Evolutionary conservation across 176 grass and related monocot genomes (phyloP).

Genomic region (Aegilops umbellulata): DNA sequence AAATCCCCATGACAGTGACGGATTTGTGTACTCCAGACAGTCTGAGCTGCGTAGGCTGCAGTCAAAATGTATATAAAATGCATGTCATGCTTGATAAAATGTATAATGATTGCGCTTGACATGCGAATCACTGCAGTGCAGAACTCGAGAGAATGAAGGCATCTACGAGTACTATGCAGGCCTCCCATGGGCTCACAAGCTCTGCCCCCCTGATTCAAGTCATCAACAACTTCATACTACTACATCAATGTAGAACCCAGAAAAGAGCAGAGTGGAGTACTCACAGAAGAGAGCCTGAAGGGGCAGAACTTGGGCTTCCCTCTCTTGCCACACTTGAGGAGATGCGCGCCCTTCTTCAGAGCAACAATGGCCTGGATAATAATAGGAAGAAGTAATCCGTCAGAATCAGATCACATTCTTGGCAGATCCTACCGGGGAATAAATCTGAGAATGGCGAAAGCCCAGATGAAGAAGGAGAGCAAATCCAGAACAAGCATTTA

Average conservation of each 20-base stretch:
- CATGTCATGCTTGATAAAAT: too few relatives aligned
- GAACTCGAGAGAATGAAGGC: not conserved
- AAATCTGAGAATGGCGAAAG: not conserved
- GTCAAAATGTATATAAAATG: not conserved
- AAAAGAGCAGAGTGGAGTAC: not conserved
- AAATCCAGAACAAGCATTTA: not conserved
- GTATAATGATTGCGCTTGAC: not conserved
- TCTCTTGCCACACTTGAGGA: conserved; percentile 49
- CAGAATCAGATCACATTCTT: not conserved
- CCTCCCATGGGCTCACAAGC: too few relatives aligned
- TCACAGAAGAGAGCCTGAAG: conserved; percentile 53
- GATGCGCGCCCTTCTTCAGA: conserved; percentile 50
- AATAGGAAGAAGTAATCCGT: not conserved
- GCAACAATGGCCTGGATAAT: conserved; percentile 44
- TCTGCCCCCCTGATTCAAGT: too few relatives aligned
- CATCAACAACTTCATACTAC: too few relatives aligned
- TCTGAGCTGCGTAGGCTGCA: not conserved
- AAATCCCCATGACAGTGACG: not conserved
- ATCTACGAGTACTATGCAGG: too few relatives aligned
- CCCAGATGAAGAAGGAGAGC: too few relatives aligned
- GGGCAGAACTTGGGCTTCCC: conserved; percentile 56
- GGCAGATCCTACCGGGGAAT: not conserved
- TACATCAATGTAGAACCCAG: not conserved
- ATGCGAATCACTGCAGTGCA: not conserved
- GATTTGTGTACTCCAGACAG: not conserved